A percentile compares a stretch with the other conserved stretches of the same genome.
Conservation (phyloP, 257 asterid species). For the Paraleonurus japonicus region DNA sequence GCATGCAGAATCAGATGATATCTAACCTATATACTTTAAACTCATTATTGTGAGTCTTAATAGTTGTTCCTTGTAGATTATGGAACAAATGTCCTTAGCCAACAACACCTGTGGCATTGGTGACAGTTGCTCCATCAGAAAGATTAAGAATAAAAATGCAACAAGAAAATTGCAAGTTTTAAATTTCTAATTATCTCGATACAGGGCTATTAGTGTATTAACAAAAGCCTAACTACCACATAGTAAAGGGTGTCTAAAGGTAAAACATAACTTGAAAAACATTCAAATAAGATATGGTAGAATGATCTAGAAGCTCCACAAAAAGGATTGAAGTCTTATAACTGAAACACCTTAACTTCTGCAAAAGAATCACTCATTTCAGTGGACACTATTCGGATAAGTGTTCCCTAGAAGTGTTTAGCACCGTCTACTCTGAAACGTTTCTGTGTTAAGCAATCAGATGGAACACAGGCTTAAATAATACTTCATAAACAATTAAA, state of each 20-base stretch:
- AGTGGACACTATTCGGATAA: neutral
- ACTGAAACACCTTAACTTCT: neutral
- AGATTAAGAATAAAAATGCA: neutral
- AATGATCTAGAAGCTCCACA: conserved; percentile 1
- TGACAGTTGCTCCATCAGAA: neutral
- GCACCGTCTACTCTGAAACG: neutral
- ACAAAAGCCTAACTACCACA: neutral
- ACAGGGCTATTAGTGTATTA: neutral
- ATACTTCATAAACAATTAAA: too few relatives aligned
- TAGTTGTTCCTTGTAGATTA: conserved; percentile 4
- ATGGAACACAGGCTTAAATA: neutral
- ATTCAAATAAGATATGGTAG: neutral
- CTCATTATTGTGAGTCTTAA: neutral
- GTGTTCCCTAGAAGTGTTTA: neutral
- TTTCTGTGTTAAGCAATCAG: neutral
- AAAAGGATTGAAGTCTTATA: neutral
- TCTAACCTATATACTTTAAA: neutral
- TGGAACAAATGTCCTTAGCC: neutral
- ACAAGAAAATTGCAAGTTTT: conserved; percentile 4
- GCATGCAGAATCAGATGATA: neutral
- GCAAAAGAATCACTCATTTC: neutral
- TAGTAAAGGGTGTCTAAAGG: neutral
- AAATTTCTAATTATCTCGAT: neutral
- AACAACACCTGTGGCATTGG: too few relatives aligned
- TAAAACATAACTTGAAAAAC: neutral